Evolutionary conservation across 2,329 filamentous ascomycete species (phyloP).

Genomic region (Exophiala dermatitidis): DNA sequence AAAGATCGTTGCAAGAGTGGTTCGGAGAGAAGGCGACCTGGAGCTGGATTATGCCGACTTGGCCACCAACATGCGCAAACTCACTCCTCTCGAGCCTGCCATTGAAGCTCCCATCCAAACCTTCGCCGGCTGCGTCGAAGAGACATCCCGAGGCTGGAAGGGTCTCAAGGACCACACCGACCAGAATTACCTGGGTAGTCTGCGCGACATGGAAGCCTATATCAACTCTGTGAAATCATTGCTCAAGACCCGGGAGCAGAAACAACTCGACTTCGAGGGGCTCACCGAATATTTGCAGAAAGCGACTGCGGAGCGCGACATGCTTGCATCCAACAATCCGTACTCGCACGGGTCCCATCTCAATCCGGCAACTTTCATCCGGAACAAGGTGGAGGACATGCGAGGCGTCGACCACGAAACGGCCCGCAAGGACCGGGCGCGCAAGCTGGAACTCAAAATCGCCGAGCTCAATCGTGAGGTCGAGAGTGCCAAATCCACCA

Average conservation of each 20-base stretch:
- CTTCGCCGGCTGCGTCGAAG: constrained; percentile 79
- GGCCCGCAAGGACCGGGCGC: constrained; percentile 72
- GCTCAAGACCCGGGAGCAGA: constrained; percentile 89
- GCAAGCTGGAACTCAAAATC: constrained; percentile 87
- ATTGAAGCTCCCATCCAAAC: constrained; percentile 74
- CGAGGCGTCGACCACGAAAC: constrained; percentile 95
- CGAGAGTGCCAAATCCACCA: constrained; percentile 75
- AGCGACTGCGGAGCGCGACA: constrained; percentile 77
- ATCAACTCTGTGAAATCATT: constrained; percentile 78
- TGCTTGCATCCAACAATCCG: constrained; percentile 60
- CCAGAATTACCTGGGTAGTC: constrained; percentile 85
- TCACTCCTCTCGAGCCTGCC: constrained; percentile 80
- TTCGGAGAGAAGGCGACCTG: constrained; percentile 77
- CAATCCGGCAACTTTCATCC: constrained; percentile 78
- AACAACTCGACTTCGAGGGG: constrained; percentile 95
- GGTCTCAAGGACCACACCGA: constrained; percentile 85
- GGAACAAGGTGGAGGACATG: constrained; percentile 92
- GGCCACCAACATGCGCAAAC: constrained; percentile 88
- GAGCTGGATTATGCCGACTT: constrained; percentile 84
- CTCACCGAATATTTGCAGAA: constrained; percentile 93
- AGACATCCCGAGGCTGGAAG: constrained; percentile 70
- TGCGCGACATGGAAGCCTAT: constrained; percentile 94
- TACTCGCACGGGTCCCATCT: constrained; percentile 48
- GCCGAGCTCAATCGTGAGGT: constrained; percentile 86
- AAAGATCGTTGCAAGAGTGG: constrained; percentile 88